Conservation (phyloP, 2,329 filamentous ascomycete species). For the Trichoderma citrinoviride region DNA sequence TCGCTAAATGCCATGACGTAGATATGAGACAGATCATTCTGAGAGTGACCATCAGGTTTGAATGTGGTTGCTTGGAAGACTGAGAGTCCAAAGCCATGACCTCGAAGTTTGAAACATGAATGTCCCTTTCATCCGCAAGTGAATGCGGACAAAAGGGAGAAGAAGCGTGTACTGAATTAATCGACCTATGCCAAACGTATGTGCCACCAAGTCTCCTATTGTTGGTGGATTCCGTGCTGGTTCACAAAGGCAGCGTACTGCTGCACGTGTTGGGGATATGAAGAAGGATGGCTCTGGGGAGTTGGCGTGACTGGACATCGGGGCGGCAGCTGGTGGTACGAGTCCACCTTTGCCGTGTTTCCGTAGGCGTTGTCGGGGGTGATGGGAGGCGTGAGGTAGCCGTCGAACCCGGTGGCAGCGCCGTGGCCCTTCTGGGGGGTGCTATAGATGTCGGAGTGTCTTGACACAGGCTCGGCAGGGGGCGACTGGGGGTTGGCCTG, state of each 20-base stretch:
- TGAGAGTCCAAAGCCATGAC: slow-evolving; percentile 13
- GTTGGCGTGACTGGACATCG: slow-evolving; percentile 64
- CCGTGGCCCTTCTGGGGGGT: slow-evolving; percentile 77
- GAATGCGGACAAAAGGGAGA: not conserved
- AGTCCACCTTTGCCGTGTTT: slow-evolving; percentile 45
- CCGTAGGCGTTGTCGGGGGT: slow-evolving; percentile 69
- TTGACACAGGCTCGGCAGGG: slow-evolving; percentile 50
- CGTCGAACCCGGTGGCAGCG: slow-evolving; percentile 62
- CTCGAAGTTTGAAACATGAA: slow-evolving; percentile 21
- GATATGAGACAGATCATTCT: slow-evolving; percentile 38
- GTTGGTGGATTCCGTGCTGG: slow-evolving; percentile 44
- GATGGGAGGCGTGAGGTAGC: slow-evolving; percentile 81
- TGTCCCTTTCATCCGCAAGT: not conserved
- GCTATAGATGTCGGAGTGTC: slow-evolving; percentile 63
- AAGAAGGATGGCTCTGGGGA: slow-evolving; percentile 43
- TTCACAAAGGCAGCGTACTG: slow-evolving; percentile 41
- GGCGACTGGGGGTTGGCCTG: slow-evolving; percentile 57
- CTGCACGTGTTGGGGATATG: slow-evolving; percentile 37
- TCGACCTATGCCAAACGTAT: slow-evolving; percentile 15
- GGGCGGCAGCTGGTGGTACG: slow-evolving; percentile 48
- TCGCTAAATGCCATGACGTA: slow-evolving; percentile 49
- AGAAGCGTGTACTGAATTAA: slow-evolving; percentile 15
- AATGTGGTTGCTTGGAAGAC: slow-evolving; percentile 17
- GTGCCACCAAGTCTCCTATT: slow-evolving; percentile 33
- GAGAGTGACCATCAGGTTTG: slow-evolving; percentile 27